Evolutionary conservation across 2,329 filamentous ascomycete genomes (phyloP).

Genomic region (Trichoderma sp.): DNA sequence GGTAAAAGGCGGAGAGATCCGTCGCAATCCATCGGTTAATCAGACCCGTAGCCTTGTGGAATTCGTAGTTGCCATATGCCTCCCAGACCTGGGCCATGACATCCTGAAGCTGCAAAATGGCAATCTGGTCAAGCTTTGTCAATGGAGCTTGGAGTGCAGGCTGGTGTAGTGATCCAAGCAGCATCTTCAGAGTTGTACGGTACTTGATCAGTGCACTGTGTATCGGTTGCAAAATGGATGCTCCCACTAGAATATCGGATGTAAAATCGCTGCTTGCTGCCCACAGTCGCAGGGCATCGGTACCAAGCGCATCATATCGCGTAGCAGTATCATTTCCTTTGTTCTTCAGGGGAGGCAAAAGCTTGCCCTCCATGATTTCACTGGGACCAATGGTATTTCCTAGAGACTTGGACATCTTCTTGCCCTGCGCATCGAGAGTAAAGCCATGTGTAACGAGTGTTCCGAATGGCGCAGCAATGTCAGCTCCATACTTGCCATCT

Average conservation of each 20-base stretch:
- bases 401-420: constrained; percentile 98
- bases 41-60: constrained; percentile 73
- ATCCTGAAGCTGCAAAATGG: constrained; percentile 72
- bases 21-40: constrained; percentile 81
- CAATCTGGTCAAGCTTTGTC: constrained; percentile 71
- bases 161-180: constrained; percentile 74
- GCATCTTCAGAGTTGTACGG: constrained; percentile 85
- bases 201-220: constrained; percentile 83
- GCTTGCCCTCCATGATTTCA: constrained; percentile 82
- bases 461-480: constrained; percentile 70
- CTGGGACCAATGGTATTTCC: constrained; percentile 83
- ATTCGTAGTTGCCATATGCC: constrained; percentile 74
- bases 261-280: constrained; percentile 91
- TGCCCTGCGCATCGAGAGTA: constrained; percentile 83
- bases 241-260: constrained; percentile 80
- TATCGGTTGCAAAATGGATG: constrained; percentile 74
- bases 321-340: constrained; percentile 54
- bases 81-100: constrained; percentile 66
- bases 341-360: constrained; percentile 70
- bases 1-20: constrained; percentile 90
- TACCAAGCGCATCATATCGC: constrained; percentile 72
- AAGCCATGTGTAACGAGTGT: constrained; percentile 96
- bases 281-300: constrained; percentile 89
- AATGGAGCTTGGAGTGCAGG: constrained; percentile 55
- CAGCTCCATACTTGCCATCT: constrained; percentile 35